A percentile compares a stretch with the other conserved stretches of the same genome.
Evolutionary conservation across 352 stramenopile genomes (phyloP).

Genomic region (Phytophthora boehmeriae): DNA sequence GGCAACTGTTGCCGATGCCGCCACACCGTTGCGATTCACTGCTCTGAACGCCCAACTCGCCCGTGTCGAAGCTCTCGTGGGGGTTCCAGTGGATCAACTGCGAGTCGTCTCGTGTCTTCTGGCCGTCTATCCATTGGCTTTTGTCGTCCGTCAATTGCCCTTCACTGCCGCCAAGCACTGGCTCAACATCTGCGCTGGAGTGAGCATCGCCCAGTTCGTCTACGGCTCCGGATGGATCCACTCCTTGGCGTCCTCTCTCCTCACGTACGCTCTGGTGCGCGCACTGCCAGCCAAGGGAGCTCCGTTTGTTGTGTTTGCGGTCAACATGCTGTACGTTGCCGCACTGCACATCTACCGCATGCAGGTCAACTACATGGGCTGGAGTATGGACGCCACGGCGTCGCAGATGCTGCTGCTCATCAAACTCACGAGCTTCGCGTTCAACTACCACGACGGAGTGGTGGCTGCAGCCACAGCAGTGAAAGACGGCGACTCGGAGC

Average conservation of each 20-base stretch:
- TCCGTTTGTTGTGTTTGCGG: slow-evolving; percentile 90
- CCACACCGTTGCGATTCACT: slow-evolving; percentile 62
- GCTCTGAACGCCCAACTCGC: slow-evolving; percentile 54
- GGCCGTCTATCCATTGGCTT: slow-evolving; percentile 91
- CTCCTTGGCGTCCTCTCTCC: slow-evolving; percentile 90
- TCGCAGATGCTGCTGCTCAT: slow-evolving; percentile 95
- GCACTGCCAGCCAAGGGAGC: slow-evolving; percentile 52
- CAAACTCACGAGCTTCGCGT: slow-evolving; percentile 97
- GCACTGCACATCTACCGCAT: slow-evolving; percentile 94
- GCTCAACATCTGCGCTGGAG: slow-evolving; percentile 90
- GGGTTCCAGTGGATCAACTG: slow-evolving; percentile 65
- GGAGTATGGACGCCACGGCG: slow-evolving; percentile 85
- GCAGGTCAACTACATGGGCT: slow-evolving; percentile 95
- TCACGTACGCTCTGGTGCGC: slow-evolving; percentile 88
- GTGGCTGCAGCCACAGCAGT: slow-evolving; percentile 33
- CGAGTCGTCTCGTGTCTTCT: slow-evolving; percentile 91
- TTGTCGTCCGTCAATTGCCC: slow-evolving; percentile 89
- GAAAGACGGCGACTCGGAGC: slow-evolving; percentile 25
- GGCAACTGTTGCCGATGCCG: slow-evolving; percentile 28
- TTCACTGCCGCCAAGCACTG: slow-evolving; percentile 87
- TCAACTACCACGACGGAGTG: slow-evolving; percentile 95
- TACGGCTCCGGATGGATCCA: slow-evolving; percentile 94
- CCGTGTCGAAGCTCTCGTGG: slow-evolving; percentile 35
- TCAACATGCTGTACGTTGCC: slow-evolving; percentile 93
- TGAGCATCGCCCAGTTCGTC: slow-evolving; percentile 96